Evolutionary conservation across 1,284 basidiomycete species (phyloP).

Genomic region (Fomitopsis palustris): DNA sequence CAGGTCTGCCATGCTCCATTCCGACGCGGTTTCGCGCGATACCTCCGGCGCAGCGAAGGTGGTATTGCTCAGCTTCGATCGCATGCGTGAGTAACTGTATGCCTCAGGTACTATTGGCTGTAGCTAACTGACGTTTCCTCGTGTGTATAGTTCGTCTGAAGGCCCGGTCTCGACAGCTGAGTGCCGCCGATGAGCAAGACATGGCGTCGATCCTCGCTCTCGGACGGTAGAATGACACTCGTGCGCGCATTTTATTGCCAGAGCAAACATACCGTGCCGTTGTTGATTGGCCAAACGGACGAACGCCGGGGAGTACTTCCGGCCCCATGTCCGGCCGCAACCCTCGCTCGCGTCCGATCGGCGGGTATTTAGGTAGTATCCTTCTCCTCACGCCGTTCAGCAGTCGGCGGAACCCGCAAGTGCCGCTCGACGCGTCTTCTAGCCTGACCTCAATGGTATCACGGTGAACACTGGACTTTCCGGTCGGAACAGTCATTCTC

Average conservation of each 20-base stretch:
- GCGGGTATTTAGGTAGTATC: background rate
- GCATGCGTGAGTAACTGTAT: conserved; percentile 68
- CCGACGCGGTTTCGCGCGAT: conserved; percentile 28
- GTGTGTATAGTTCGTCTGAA: conserved; percentile 66
- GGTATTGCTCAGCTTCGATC: conserved; percentile 86
- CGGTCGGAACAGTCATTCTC: conserved; percentile 1
- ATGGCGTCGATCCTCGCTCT: conserved; percentile 59
- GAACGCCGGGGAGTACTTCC: background rate
- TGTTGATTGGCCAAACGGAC: background rate
- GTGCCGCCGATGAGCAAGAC: conserved; percentile 75
- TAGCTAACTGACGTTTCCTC: background rate
- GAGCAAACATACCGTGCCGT: background rate
- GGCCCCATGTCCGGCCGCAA: background rate
- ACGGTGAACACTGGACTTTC: conserved; percentile 1
- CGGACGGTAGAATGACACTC: conserved; percentile 14
- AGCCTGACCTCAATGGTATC: background rate
- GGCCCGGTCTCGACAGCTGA: conserved; percentile 76
- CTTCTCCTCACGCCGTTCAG: background rate
- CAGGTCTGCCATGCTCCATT: conserved; percentile 68
- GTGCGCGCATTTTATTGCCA: background rate
- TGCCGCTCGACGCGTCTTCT: background rate
- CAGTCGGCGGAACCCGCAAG: background rate
- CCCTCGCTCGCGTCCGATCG: background rate
- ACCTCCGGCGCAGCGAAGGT: conserved; percentile 68
- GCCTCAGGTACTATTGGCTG: background rate